A percentile compares a stretch with the other conserved stretches of the same genome.
Conservation (phyloP, 2,329 filamentous ascomycete species). For the Elsinoe necatrix region DNA sequence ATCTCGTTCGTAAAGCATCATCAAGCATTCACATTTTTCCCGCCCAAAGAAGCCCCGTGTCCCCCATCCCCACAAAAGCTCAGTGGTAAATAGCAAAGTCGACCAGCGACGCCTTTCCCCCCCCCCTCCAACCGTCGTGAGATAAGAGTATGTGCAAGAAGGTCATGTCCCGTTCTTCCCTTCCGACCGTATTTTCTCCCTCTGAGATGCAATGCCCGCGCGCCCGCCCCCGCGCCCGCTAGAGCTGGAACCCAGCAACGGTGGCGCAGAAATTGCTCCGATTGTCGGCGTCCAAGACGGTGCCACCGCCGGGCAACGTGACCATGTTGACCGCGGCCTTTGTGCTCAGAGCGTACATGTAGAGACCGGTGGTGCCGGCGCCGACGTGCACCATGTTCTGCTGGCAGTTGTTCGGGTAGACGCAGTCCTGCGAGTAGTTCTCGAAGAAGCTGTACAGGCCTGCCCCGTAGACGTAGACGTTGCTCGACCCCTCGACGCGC, state of each 20-base stretch:
- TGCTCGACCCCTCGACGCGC: conserved; percentile 32
- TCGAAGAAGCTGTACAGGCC: conserved; percentile 54
- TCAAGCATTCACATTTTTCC: background rate
- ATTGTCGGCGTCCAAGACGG: conserved; percentile 37
- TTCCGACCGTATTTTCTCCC: background rate
- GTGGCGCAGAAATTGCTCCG: conserved; percentile 43
- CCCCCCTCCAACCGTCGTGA: background rate
- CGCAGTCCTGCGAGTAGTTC: conserved; percentile 46
- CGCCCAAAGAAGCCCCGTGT: conserved; percentile 4
- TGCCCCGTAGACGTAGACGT: conserved; percentile 39
- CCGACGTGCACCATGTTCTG: conserved; percentile 41
- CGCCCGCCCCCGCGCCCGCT: too few relatives aligned
- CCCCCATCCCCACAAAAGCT: background rate
- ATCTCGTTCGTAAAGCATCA: background rate
- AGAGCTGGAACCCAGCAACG: conserved; percentile 27
- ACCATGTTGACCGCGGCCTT: conserved; percentile 43
- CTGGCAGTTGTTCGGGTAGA: conserved; percentile 43
- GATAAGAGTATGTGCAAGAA: background rate
- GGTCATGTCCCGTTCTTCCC: background rate
- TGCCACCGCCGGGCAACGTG: conserved; percentile 31
- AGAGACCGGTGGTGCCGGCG: conserved; percentile 34
- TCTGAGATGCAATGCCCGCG: too few relatives aligned
- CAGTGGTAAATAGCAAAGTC: background rate
- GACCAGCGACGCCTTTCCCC: background rate
- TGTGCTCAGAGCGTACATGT: conserved; percentile 41